phyloP scores from a whole-genome alignment of 495 filamentous ascomycete species.

The Emericellopsis terricola region DNA sequence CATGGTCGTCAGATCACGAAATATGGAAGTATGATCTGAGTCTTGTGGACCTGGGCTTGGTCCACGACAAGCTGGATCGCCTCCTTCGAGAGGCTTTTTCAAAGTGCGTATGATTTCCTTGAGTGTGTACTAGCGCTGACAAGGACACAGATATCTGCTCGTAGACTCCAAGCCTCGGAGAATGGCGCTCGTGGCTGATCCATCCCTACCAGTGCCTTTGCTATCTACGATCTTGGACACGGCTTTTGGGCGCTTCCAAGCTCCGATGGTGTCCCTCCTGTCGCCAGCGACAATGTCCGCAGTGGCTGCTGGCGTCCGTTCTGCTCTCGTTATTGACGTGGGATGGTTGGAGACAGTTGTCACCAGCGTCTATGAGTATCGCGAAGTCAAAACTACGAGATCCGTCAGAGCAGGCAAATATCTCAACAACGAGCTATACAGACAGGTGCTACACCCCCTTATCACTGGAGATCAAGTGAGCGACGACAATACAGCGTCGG shows the following conservation, averaged over 20 bases:
- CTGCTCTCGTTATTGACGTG: conserved; percentile 68
- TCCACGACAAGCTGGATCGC: conserved; percentile 79
- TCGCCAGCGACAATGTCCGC: conserved; percentile 51
- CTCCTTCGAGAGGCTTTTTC: conserved; percentile 70
- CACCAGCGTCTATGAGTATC: conserved; percentile 73
- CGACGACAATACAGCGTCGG: no score
- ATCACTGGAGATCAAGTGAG: no score
- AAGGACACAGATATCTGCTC: conserved; percentile 40
- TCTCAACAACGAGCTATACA: conserved; percentile 47
- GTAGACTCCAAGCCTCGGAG: conserved; percentile 59
- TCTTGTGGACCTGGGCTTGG: conserved; percentile 51
- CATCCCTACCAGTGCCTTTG: conserved; percentile 59
- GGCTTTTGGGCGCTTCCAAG: conserved; percentile 61
- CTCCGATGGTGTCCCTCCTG: conserved; percentile 66
- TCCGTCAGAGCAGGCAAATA: conserved; percentile 57
- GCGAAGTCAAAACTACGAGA: conserved; percentile 48
- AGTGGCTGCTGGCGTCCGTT: conserved; percentile 66
- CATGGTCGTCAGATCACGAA: conserved; percentile 59
- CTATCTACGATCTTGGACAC: conserved; percentile 56
- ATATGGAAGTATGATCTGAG: conserved; percentile 66
- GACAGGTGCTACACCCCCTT: conserved; percentile 31
- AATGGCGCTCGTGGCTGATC: conserved; percentile 54
- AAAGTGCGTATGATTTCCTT: conserved; percentile 25
- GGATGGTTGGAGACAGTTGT: conserved; percentile 81
- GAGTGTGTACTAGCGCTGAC: conserved; percentile 5